Evolutionary conservation across 2,329 filamentous ascomycete genomes (phyloP), one percentile per base, ranked within the genome.

Genomic region (Stromatinia cepivora): DNA sequence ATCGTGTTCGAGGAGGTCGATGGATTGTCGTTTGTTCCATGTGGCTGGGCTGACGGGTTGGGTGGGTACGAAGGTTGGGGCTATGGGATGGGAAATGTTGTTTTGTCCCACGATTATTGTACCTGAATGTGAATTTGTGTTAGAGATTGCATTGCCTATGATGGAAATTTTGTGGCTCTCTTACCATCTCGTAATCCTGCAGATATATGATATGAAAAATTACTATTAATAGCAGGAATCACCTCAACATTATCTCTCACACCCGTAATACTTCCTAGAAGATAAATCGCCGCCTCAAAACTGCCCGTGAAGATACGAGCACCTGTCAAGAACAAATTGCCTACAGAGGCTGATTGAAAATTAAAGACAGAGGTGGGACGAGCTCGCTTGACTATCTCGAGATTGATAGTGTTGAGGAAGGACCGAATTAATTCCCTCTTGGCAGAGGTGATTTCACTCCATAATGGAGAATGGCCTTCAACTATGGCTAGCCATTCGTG

Each of bases 121-220:
- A 25, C 61, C 61, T 64, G 34, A 8, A 42, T 15, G 22, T 58
- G 15, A 52, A 5, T 25, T 17, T 36, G 34, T 39, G n/a, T 64
- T 22, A 63, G 31, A 39, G 11, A 20, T 36, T 25, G 13, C 1
- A 20, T 50, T 39, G 13, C 0, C 22, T 20, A 50, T 36, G 7
- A 50, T 5, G 45, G 2, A 4, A 7, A 11, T 25, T 63, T 50
- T 4, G 31, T 28, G 31, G 11, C 8, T 36, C 13, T 52, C 0
- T 87, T 88, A 10, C 92, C 93, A 78, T 97, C 87, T 25, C 84
- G 82, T 0, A 98, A 84, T 0, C 91, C 90, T 2, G 93, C 94
- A 8, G 91, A 93, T 74, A 98, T 98, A 80, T 98, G 94, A 76
- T 97, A 92, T 0, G 92, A 92, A 82, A 97, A 97, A 79, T 97